Evolutionary conservation across 805 yeast species (phyloP).

Genomic region (Saccharomyces mikatae): DNA sequence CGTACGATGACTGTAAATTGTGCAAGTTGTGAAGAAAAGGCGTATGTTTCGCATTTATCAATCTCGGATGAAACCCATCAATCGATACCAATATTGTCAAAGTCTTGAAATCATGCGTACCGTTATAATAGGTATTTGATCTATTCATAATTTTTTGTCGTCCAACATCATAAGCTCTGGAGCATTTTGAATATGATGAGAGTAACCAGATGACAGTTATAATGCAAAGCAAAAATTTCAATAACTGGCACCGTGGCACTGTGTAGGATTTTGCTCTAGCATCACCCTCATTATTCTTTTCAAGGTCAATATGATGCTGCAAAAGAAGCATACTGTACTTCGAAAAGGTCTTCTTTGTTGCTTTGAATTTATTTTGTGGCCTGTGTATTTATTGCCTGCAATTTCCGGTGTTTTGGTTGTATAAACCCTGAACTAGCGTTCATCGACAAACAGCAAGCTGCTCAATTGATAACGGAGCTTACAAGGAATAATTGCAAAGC

Average conservation of each 20-base stretch:
- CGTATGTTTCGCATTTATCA: constrained; percentile 54
- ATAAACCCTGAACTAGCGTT: background rate
- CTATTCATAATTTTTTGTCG: background rate
- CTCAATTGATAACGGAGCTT: background rate
- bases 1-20: constrained; percentile 40
- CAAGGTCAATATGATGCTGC: background rate
- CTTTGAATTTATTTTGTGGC: background rate
- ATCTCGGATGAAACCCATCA: constrained; percentile 90
- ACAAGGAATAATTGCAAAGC: background rate
- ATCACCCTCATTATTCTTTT: background rate
- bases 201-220: background rate
- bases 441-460: background rate
- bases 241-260: background rate
- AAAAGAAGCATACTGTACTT: background rate
- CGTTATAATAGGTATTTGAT: constrained; percentile 34
- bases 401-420: background rate
- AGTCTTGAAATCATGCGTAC: constrained; percentile 60
- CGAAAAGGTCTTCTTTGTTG: background rate
- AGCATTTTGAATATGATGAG: background rate
- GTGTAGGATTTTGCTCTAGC: background rate
- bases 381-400: background rate
- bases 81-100: constrained; percentile 72
- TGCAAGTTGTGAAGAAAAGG: constrained; percentile 60
- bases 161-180: background rate
- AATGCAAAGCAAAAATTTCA: background rate